phyloP scores from a whole-genome alignment of 148 eudicot genomes.

The Salicornia ramosissima region DNA sequence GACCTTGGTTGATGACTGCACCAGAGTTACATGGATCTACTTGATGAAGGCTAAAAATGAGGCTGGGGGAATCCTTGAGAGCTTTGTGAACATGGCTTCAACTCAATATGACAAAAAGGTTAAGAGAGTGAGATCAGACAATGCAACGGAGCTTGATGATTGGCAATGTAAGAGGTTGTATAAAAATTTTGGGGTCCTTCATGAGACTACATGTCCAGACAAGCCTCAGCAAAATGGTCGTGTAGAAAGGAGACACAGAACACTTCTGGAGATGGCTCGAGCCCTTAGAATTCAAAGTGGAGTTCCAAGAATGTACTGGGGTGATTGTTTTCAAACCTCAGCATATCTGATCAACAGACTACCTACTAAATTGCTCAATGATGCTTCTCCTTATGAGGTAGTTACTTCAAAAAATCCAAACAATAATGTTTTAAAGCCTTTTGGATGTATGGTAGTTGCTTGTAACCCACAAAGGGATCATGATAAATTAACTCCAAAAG shows the following conservation, averaged over 20 bases:
- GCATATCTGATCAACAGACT: not conserved
- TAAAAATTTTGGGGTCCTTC: not conserved
- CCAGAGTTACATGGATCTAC: not conserved
- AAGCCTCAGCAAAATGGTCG: not conserved
- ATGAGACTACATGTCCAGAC: not conserved
- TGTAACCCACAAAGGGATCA: too few relatives aligned
- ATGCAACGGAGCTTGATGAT: constrained; percentile 3
- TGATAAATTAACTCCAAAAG: not conserved
- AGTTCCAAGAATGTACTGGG: not conserved
- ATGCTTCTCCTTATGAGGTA: not conserved
- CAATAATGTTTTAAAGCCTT: not conserved
- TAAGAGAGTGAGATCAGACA: not conserved
- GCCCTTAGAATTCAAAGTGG: not conserved
- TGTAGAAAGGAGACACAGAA: constrained; percentile 4
- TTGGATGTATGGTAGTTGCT: not conserved
- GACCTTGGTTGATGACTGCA: not conserved
- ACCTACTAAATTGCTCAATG: not conserved
- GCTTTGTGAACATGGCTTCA: not conserved
- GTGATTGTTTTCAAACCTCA: not conserved
- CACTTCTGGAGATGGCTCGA: not conserved
- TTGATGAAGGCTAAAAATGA: not conserved
- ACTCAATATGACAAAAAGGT: not conserved
- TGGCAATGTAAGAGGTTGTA: not conserved
- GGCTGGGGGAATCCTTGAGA: not conserved
- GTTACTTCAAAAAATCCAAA: too few relatives aligned